These are phyloP conservation scores for Penicillium nordicum DNA, from an alignment of 2,329 filamentous ascomycete genomes.

Conservation along the genomic window DNA sequence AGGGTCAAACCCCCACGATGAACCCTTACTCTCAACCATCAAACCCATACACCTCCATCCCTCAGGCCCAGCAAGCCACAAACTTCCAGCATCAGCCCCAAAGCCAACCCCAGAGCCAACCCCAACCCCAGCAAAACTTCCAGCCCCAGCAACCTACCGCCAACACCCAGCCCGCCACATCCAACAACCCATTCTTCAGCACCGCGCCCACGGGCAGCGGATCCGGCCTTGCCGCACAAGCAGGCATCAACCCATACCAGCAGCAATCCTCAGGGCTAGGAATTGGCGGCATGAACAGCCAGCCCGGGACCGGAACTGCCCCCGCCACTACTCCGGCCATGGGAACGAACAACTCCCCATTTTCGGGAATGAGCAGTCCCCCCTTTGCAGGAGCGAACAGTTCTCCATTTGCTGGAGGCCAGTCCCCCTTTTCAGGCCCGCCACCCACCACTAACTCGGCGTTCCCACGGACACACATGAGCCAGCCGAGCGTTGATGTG, in stretches of 20 bases:
- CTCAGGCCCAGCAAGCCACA: slow-evolving; percentile 23
- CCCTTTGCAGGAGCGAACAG: slow-evolving; percentile 3
- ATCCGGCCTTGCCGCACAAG: slow-evolving; percentile 24
- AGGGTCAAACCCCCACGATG: slow-evolving; percentile 7
- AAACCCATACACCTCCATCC: slow-evolving; percentile 20
- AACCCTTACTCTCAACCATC: slow-evolving; percentile 22
- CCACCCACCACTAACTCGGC: slow-evolving; percentile 16
- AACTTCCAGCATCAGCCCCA: slow-evolving; percentile 19
- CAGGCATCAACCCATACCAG: slow-evolving; percentile 16
- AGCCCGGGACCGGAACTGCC: not conserved
- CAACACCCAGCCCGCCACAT: slow-evolving; percentile 6
- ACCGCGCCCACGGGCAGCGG: slow-evolving; percentile 5
- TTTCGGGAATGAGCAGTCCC: slow-evolving; percentile 1
- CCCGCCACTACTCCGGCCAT: not conserved
- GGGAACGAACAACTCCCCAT: slow-evolving; percentile 2
- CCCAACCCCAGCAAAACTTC: slow-evolving; percentile 20
- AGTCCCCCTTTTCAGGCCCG: slow-evolving; percentile 5
- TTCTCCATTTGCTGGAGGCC: slow-evolving; percentile 1
- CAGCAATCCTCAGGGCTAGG: slow-evolving; percentile 4
- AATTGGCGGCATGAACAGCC: not conserved
- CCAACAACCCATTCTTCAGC: slow-evolving; percentile 29
- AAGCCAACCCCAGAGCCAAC: not conserved
- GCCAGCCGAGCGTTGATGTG: slow-evolving; percentile 49
- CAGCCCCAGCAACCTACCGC: not conserved
- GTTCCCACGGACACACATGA: slow-evolving; percentile 39